Evolutionary conservation across 805 yeast species (phyloP).

Genomic region (Monosporozyma aerobia): DNA sequence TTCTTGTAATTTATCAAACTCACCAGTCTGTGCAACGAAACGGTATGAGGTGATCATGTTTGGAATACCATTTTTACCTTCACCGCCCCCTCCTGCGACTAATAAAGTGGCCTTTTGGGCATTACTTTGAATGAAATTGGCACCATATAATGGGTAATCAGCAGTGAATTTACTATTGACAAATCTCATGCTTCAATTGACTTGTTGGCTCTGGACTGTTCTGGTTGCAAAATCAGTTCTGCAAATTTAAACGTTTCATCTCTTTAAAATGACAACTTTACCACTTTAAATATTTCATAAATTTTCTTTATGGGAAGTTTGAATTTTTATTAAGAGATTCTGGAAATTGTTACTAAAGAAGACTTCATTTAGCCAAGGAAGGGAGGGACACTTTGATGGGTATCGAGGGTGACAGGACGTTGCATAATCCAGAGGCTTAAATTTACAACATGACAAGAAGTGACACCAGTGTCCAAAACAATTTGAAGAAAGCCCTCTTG

Average conservation of each 20-base stretch:
- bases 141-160: conserved; percentile 77
- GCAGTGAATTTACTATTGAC: conserved; percentile 20
- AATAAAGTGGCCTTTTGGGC: conserved; percentile 67
- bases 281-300: neutral
- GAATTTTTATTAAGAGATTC: neutral
- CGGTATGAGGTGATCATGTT: conserved; percentile 52
- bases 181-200: conserved; percentile 15
- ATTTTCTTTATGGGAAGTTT: neutral
- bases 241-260: too few relatives aligned
- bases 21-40: conserved; percentile 38
- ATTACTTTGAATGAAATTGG: conserved; percentile 53
- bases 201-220: neutral
- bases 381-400: too few relatives aligned
- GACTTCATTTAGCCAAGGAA: too few relatives aligned
- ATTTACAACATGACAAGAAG: neutral
- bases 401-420: too few relatives aligned
- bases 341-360: too few relatives aligned
- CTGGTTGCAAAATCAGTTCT: too few relatives aligned
- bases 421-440: too few relatives aligned
- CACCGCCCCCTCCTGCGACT: conserved; percentile 93
- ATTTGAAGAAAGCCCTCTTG: conserved; percentile 33
- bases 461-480: neutral
- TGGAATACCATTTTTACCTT: conserved; percentile 84
- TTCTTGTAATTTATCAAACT: conserved; percentile 34
- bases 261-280: neutral